Percentiles rank a stretch among this genome's conserved stretches.
phyloP scores from a whole-genome alignment of 495 filamentous ascomycete genomes.

The Tuber brumale region DNA sequence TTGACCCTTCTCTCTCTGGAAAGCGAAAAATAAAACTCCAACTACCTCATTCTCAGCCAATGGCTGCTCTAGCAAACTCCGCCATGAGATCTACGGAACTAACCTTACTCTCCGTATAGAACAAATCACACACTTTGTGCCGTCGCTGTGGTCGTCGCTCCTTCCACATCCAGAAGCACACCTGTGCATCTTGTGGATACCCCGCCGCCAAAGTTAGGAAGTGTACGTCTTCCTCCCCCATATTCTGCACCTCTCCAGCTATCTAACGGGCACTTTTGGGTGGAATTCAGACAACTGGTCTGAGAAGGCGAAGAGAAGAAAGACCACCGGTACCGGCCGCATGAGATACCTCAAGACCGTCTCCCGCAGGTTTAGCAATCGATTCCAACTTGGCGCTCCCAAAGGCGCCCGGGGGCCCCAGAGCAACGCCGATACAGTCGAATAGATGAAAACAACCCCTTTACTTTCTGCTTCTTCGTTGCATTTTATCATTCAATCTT shows the following conservation, averaged over 20 bases:
- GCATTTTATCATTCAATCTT: neutral
- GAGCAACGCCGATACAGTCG: conserved; percentile 36
- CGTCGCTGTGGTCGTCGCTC: conserved; percentile 97
- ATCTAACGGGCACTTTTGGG: conserved; percentile 18
- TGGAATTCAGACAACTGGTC: conserved; percentile 82
- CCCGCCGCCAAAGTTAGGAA: conserved; percentile 92
- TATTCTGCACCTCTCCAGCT: neutral
- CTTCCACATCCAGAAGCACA: conserved; percentile 98
- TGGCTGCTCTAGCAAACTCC: neutral
- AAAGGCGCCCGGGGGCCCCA: conserved; percentile 70
- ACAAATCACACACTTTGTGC: conserved; percentile 99
- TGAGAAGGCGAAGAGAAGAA: conserved; percentile 99
- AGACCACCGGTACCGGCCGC: conserved; percentile 93
- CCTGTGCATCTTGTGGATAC: conserved; percentile 95
- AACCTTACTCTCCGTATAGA: conserved; percentile 97
- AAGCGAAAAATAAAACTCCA: conserved; percentile 45
- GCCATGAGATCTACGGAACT: conserved; percentile 58
- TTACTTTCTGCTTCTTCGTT: conserved; percentile 14
- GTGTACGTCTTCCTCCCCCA: conserved; percentile 64
- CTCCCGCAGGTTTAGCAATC: conserved; percentile 87
- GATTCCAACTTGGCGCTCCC: conserved; percentile 83
- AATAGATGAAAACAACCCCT: conserved; percentile 33
- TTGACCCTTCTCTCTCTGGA: conserved; percentile 12
- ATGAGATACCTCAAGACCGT: conserved; percentile 87
- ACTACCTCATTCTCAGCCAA: neutral